phyloP scores from a whole-genome alignment of 1,284 basidiomycete species.

The Microbotryomycetes sp. region DNA sequence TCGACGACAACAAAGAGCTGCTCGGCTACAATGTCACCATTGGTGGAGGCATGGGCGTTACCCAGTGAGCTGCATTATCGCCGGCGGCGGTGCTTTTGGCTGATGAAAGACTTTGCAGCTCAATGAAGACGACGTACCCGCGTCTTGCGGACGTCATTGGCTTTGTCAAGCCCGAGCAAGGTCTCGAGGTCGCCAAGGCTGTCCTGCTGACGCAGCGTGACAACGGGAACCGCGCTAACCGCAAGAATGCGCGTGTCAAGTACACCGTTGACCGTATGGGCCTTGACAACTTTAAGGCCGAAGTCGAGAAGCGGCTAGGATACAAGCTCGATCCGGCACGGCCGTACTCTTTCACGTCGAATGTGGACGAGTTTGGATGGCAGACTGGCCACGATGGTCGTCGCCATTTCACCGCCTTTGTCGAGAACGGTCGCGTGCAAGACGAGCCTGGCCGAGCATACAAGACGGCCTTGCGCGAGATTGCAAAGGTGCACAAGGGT shows the following conservation, averaged over 20 bases:
- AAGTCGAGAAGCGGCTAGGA: conserved; percentile 84
- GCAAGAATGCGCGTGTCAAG: conserved; percentile 59
- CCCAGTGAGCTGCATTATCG: conserved; percentile 53
- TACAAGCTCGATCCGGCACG: conserved; percentile 67
- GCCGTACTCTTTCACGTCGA: conserved; percentile 75
- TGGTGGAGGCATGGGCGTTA: conserved; percentile 97
- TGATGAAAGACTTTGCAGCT: conserved; percentile 38
- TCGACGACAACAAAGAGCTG: conserved; percentile 45
- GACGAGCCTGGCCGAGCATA: conserved; percentile 81
- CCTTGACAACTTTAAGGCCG: conserved; percentile 71
- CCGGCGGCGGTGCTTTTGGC: conserved; percentile 41
- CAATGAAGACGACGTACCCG: conserved; percentile 98
- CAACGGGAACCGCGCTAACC: conserved; percentile 82
- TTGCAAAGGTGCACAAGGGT: conserved; percentile 90
- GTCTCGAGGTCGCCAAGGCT: conserved; percentile 77
- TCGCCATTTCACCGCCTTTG: conserved; percentile 80
- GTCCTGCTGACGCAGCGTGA: conserved; percentile 93
- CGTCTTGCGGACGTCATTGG: conserved; percentile 81
- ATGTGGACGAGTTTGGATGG: conserved; percentile 95
- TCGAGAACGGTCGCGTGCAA: conserved; percentile 95
- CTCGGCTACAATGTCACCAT: conserved; percentile 44
- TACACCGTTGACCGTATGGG: conserved; percentile 97
- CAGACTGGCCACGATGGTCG: conserved; percentile 77
- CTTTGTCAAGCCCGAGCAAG: conserved; percentile 85
- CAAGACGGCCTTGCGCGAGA: conserved; percentile 87